Conservation (phyloP, 495 filamentous ascomycete genomes). For the Cercophora scortea region DNA sequence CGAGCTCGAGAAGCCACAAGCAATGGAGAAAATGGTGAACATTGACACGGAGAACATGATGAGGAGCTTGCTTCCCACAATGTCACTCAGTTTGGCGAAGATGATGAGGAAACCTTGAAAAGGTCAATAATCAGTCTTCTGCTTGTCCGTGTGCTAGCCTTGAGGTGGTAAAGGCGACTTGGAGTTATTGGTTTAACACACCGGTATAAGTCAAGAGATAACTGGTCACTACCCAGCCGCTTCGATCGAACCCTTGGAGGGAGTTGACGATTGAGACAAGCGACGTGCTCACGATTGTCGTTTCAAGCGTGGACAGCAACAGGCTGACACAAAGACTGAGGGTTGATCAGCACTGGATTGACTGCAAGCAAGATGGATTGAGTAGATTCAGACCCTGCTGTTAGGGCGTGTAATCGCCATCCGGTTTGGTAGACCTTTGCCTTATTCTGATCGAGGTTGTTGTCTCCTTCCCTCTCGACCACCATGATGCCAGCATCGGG, state of each 20-base stretch:
- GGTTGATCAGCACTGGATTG: no score
- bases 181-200: no score
- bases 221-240: conserved; percentile 48
- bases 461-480: no score
- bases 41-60: conserved; percentile 35
- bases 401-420: no score
- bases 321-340: conserved; percentile 41
- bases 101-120: conserved; percentile 36
- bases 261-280: conserved; percentile 48
- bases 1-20: conserved; percentile 38
- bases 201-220: conserved; percentile 53
- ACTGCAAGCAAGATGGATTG: no score
- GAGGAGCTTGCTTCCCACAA: conserved; percentile 42
- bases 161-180: no score
- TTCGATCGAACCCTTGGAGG: conserved; percentile 40
- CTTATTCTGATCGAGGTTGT: no score
- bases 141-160: no score
- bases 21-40: conserved; percentile 45
- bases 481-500: no score
- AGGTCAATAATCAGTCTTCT: no score
- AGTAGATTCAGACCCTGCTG: no score
- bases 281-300: conserved; percentile 51
- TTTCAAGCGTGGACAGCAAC: conserved; percentile 46
- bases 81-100: conserved; percentile 44
- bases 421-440: no score